Evolutionary conservation across 768 basidiomycete species (phyloP).

Genomic region (Holtermannia corniformis): DNA sequence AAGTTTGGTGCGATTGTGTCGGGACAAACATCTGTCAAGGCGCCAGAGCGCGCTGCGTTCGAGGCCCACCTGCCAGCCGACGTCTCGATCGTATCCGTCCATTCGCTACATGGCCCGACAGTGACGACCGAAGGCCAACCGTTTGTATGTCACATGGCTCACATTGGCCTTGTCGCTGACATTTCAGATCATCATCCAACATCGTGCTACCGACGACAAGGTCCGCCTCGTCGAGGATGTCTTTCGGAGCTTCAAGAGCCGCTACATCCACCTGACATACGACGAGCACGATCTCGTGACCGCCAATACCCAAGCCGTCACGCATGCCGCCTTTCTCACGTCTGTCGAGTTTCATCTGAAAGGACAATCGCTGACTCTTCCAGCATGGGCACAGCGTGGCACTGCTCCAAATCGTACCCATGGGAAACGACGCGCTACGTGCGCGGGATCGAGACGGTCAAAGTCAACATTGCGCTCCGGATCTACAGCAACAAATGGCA

Average conservation of each 20-base stretch:
- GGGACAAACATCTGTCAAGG: slow-evolving; percentile 95
- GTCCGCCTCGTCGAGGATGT: slow-evolving; percentile 65
- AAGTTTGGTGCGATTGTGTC: slow-evolving; percentile 85
- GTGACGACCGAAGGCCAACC: slow-evolving; percentile 85
- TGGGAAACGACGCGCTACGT: slow-evolving; percentile 92
- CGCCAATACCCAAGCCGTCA: slow-evolving; percentile 96
- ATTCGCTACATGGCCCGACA: slow-evolving; percentile 87
- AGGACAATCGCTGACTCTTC: neutral
- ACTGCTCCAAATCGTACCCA: slow-evolving; percentile 63
- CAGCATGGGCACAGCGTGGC: slow-evolving; percentile 99
- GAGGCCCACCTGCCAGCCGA: slow-evolving; percentile 78
- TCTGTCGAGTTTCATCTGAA: slow-evolving; percentile 37
- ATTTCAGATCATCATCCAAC: slow-evolving; percentile 71
- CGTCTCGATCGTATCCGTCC: slow-evolving; percentile 79
- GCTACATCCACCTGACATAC: slow-evolving; percentile 88
- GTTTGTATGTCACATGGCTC: slow-evolving; percentile 53
- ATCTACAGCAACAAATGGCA: slow-evolving; percentile 98
- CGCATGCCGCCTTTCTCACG: slow-evolving; percentile 95
- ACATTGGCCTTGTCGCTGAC: neutral
- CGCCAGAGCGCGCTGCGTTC: slow-evolving; percentile 76
- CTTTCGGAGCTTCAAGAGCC: slow-evolving; percentile 65
- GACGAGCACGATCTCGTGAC: slow-evolving; percentile 94
- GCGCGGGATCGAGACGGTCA: slow-evolving; percentile 93
- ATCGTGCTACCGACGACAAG: slow-evolving; percentile 66
- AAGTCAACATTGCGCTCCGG: slow-evolving; percentile 90